phyloP scores from a whole-genome alignment of 2,329 filamentous ascomycete genomes.

The Colletotrichum costaricense region DNA sequence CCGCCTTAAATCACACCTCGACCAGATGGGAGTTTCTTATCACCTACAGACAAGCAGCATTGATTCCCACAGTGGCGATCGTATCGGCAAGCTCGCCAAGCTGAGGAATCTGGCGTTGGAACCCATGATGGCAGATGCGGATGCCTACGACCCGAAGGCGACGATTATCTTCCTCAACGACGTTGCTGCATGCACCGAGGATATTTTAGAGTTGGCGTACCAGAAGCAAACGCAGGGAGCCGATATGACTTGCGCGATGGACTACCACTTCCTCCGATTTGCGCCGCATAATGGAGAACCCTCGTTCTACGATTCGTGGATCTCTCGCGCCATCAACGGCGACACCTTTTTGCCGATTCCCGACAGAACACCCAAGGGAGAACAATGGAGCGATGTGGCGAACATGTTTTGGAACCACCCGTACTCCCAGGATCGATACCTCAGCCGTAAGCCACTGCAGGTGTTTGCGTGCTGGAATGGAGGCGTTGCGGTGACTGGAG shows the following conservation, averaged over 20 bases:
- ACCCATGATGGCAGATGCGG: slow-evolving; percentile 52
- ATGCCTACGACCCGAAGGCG: slow-evolving; percentile 40
- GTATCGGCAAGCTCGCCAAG: slow-evolving; percentile 59
- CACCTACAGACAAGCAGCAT: slow-evolving; percentile 54
- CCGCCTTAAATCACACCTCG: slow-evolving; percentile 52
- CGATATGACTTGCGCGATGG: slow-evolving; percentile 70
- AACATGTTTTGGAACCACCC: slow-evolving; percentile 65
- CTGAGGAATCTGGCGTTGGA: slow-evolving; percentile 64
- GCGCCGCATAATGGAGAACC: slow-evolving; percentile 47
- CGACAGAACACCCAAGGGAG: slow-evolving; percentile 47
- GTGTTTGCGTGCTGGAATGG: slow-evolving; percentile 74
- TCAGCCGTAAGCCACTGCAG: slow-evolving; percentile 60
- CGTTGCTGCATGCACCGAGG: slow-evolving; percentile 63
- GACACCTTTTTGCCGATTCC: slow-evolving; percentile 67
- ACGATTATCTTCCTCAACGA: slow-evolving; percentile 66
- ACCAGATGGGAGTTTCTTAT: slow-evolving; percentile 52
- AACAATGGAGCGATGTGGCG: slow-evolving; percentile 58
- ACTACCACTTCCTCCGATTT: slow-evolving; percentile 59
- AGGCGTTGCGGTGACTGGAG: slow-evolving; percentile 58
- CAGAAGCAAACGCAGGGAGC: slow-evolving; percentile 60
- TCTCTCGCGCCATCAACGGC: slow-evolving; percentile 62
- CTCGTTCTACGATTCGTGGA: slow-evolving; percentile 67
- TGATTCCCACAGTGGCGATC: slow-evolving; percentile 54
- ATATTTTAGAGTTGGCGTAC: slow-evolving; percentile 59
- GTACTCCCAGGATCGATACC: slow-evolving; percentile 47